phyloP scores from a whole-genome alignment of 768 basidiomycete genomes.

The Leccinum broughii region DNA sequence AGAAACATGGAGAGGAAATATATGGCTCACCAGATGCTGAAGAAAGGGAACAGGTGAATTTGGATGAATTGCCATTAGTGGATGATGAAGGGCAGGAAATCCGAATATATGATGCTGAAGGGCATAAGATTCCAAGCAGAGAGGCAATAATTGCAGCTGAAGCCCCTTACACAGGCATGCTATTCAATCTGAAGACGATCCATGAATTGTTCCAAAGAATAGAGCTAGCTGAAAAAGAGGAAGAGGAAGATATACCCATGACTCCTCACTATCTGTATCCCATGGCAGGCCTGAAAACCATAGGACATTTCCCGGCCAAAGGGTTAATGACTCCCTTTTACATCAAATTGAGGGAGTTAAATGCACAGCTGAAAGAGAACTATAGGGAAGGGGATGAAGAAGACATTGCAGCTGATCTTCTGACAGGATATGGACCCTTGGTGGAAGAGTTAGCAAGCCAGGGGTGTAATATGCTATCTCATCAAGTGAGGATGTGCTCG shows the following conservation, averaged over 20 bases:
- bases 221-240: not conserved
- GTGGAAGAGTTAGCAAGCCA: not conserved
- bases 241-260: not conserved
- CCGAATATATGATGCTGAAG: too few relatives aligned
- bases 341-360: not conserved
- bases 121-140: too few relatives aligned
- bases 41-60: too few relatives aligned
- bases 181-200: too few relatives aligned
- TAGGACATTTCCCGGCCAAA: too few relatives aligned
- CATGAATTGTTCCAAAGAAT: not conserved
- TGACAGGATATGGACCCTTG: not conserved
- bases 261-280: not conserved
- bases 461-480: not conserved
- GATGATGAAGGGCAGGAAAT: too few relatives aligned
- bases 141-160: too few relatives aligned
- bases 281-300: too few relatives aligned
- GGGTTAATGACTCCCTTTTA: not conserved
- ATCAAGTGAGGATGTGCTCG: not conserved
- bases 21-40: too few relatives aligned
- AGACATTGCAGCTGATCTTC: not conserved
- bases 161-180: too few relatives aligned
- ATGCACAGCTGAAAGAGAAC: not conserved
- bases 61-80: too few relatives aligned
- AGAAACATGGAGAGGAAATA: too few relatives aligned
- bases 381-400: not conserved